Conservation (phyloP, 768 basidiomycete genomes). For the Lanmaoa rubissima region DNA sequence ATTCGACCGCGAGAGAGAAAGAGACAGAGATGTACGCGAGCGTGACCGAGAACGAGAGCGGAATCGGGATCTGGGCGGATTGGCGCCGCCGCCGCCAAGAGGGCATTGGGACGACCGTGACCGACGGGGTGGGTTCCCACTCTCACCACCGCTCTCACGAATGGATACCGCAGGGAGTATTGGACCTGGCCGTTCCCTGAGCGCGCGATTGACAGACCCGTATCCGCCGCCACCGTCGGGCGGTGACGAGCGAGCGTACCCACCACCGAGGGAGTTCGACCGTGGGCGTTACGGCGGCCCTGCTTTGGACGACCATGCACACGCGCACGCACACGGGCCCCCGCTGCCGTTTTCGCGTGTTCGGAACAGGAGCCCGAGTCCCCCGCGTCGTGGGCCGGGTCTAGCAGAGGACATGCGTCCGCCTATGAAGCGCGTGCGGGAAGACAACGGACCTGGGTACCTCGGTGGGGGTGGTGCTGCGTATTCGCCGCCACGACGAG, state of each 20-base stretch:
- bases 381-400: conserved; percentile 31
- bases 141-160: conserved; percentile 22
- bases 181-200: conserved; percentile 23
- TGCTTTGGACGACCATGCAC: conserved; percentile 13
- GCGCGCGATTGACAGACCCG: conserved; percentile 30
- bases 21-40: conserved; percentile 32
- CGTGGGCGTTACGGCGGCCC: conserved; percentile 25
- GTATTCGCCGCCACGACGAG: conserved; percentile 35
- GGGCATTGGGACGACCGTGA: conserved; percentile 41
- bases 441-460: conserved; percentile 36
- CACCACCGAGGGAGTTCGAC: conserved; percentile 28
- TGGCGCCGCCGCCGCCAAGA: conserved; percentile 17
- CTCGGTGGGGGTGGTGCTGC: conserved; percentile 1
- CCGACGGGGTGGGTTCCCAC: conserved; percentile 32
- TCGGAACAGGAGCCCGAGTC: conserved; percentile 46
- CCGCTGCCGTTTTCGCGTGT: conserved; percentile 36
- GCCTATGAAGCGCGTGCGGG: conserved; percentile 44
- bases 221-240: conserved; percentile 10
- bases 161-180: conserved; percentile 8
- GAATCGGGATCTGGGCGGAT: conserved; percentile 10
- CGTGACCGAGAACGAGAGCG: conserved; percentile 41
- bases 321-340: conserved; percentile 13
- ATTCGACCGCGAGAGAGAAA: conserved; percentile 37
- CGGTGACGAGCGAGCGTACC: conserved; percentile 27
- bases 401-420: conserved; percentile 41